These are phyloP conservation scores for Xylaria sp. DNA, from an alignment of 2,329 filamentous ascomycete species.

Conservation along the genomic window DNA sequence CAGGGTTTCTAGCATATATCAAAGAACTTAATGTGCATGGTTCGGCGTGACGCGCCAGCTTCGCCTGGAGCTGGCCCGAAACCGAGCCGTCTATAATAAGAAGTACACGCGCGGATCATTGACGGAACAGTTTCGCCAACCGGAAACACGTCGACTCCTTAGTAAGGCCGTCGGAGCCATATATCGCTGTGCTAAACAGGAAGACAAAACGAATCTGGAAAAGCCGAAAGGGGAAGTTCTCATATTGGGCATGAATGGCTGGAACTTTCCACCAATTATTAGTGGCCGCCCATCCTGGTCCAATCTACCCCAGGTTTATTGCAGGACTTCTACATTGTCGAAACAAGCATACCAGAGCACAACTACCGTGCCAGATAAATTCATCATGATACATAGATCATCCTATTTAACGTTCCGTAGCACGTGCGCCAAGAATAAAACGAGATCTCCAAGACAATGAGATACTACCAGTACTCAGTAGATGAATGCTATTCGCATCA, in stretches of 20 bases:
- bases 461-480: background rate
- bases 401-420: background rate
- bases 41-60: slow-evolving; percentile 7
- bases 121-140: slow-evolving; percentile 17
- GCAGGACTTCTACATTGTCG: background rate
- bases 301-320: background rate
- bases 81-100: slow-evolving; percentile 21
- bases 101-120: slow-evolving; percentile 11
- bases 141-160: slow-evolving; percentile 8
- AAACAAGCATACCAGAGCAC: background rate
- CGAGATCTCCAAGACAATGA: background rate
- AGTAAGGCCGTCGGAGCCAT: slow-evolving; percentile 6
- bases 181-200: background rate
- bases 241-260: slow-evolving; percentile 8
- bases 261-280: slow-evolving; percentile 37
- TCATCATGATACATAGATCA: too few species aligned
- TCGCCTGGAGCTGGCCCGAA: slow-evolving; percentile 35
- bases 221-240: slow-evolving; percentile 24
- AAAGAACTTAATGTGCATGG: slow-evolving; percentile 17
- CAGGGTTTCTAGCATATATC: slow-evolving; percentile 10
- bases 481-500: background rate
- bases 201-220: slow-evolving; percentile 4
- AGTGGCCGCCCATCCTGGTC: background rate
- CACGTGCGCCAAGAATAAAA: background rate
- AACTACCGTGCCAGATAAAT: background rate